Evolutionary conservation across 2,329 filamentous ascomycete species (phyloP).

Genomic region (Colletotrichum cordylinicola): DNA sequence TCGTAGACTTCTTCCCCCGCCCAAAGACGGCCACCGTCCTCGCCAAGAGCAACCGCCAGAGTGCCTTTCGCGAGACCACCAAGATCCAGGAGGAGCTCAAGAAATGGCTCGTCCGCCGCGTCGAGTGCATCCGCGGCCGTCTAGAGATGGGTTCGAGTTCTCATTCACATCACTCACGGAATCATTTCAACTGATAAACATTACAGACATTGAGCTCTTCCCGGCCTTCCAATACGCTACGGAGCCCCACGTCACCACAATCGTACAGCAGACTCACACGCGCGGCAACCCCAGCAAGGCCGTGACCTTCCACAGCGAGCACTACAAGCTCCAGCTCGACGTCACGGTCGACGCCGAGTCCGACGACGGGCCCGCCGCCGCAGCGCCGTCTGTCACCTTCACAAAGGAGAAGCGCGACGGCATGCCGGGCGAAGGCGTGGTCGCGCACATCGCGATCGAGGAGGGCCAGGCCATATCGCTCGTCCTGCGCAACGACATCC

Average conservation of each 20-base stretch:
- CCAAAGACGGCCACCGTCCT: slow-evolving; percentile 64
- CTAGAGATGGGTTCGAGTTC: slow-evolving; percentile 61
- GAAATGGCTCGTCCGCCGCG: slow-evolving; percentile 73
- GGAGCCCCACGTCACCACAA: slow-evolving; percentile 64
- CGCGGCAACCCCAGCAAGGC: slow-evolving; percentile 58
- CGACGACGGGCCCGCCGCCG: slow-evolving; percentile 53
- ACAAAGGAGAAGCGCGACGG: slow-evolving; percentile 55
- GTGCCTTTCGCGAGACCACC: slow-evolving; percentile 58
- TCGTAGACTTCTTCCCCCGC: slow-evolving; percentile 79
- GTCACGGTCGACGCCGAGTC: slow-evolving; percentile 65
- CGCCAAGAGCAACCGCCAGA: slow-evolving; percentile 49
- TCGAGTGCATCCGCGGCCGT: slow-evolving; percentile 74
- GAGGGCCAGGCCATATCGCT: slow-evolving; percentile 76
- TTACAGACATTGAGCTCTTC: slow-evolving; percentile 69
- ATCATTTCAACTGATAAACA: background rate
- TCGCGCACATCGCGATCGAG: slow-evolving; percentile 61
- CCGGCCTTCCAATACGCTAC: slow-evolving; percentile 75
- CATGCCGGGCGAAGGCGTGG: slow-evolving; percentile 67
- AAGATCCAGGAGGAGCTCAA: slow-evolving; percentile 67
- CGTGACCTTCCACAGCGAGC: slow-evolving; percentile 66
- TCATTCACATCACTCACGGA: too few species aligned
- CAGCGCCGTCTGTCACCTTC: slow-evolving; percentile 58
- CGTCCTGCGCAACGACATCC: slow-evolving; percentile 67
- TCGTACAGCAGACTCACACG: slow-evolving; percentile 50
- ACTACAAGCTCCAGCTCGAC: slow-evolving; percentile 69